Evolutionary conservation across 1,284 basidiomycete genomes (phyloP).

Genomic region (Leccinum pachyderme): DNA sequence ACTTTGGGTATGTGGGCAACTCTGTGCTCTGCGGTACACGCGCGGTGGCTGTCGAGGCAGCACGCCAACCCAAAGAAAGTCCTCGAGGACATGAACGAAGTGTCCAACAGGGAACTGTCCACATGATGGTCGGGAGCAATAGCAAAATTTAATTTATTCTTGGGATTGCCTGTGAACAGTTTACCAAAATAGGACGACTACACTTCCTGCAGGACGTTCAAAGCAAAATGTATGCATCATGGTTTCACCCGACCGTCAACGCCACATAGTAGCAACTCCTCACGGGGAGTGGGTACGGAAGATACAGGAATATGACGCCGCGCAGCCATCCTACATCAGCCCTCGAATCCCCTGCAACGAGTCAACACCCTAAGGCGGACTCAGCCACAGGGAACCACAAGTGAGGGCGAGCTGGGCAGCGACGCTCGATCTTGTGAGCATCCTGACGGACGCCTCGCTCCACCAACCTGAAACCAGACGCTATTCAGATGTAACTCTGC

Average conservation of each 20-base stretch:
- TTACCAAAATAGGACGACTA: constrained; percentile 4
- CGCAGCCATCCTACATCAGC: constrained; percentile 40
- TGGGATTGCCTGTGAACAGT: constrained; percentile 13
- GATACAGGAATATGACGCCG: constrained; percentile 77
- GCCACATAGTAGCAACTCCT: constrained; percentile 66
- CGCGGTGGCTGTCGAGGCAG: constrained; percentile 31
- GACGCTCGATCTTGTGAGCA: constrained; percentile 67
- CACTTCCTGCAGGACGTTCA: no score
- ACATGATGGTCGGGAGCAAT: constrained; percentile 17
- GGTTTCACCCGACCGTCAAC: constrained; percentile 77
- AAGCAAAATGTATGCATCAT: constrained; percentile 58
- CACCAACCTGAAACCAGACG: constrained; percentile 63
- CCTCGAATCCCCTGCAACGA: constrained; percentile 39
- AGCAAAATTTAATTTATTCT: neutral
- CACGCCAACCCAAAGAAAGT: constrained; percentile 13
- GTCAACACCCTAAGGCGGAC: constrained; percentile 54
- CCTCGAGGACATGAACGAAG: constrained; percentile 16
- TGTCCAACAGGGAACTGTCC: constrained; percentile 24
- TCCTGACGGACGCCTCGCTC: constrained; percentile 64
- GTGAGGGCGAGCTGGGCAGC: constrained; percentile 35
- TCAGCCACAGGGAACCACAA: constrained; percentile 26
- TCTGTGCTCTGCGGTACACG: constrained; percentile 7
- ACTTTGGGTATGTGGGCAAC: constrained; percentile 33
- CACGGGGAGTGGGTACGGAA: constrained; percentile 51
- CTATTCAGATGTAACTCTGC: constrained; percentile 33